Base-by-base conservation (phyloP, 1,284 basidiomycete genomes). In the Cryptococcus hybrid region DNA sequence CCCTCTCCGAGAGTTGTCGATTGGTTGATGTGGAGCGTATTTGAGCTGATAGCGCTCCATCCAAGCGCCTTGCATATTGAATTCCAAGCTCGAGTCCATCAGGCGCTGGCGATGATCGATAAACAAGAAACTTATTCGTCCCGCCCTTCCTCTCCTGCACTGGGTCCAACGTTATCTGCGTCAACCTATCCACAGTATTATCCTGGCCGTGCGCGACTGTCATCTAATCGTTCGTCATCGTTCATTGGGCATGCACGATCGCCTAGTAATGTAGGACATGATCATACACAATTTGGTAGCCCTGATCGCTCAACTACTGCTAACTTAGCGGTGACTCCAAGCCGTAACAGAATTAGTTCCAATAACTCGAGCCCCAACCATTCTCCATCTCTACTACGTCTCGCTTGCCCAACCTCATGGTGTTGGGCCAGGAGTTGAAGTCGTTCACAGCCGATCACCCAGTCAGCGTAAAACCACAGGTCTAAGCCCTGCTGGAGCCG, bases 1-100 rank as follows among this genome's bases (percentile, higher is more conserved):
- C 48, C 2, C 35, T 51, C 8, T 2, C 69, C 69, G 7, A 56
- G 73, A 5, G 50, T 71, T 2, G 61, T 88, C 3, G 89, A 91
- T 70, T 89, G 88, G 69, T 79, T 85, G 39, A 79, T 86, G 35
- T 90, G 88, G 88, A 88, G 87, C 0, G 69, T 86, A 35, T 78
- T 88, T 44, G 87, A 90, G 66, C 81, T 88, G 54, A 69, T 88
- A 5, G 86, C 84, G 58, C 80, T 85, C 0, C 83, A 84, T 63
- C 82, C 84, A 18, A 85, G 78, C 38, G 87, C 88, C 0, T 79
- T 91, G 13, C 77, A 83, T 53, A 75, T 88, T 11, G 85, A 88
- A 59, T 79, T 89, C 70, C 84, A 85, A 13, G 75, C 84, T 2
- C 83, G 86, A 56, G 80, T 85, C 34, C 83, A 85, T 61, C 51